phyloP scores from a whole-genome alignment of 73 alveolate species.

The Symbiodinium pilosum region DNA sequence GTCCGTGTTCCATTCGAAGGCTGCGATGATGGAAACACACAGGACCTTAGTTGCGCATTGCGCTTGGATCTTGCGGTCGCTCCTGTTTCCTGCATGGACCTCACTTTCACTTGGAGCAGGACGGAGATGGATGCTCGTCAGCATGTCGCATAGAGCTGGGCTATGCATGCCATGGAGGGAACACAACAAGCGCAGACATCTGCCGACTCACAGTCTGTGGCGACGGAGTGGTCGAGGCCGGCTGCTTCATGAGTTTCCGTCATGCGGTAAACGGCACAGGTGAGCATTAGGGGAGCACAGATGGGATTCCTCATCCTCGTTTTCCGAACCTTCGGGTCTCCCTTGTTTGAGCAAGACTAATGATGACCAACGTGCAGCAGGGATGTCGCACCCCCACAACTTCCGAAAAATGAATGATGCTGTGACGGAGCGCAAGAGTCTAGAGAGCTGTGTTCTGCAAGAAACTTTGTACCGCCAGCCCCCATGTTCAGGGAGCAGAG shows the following conservation, averaged over 20 bases:
- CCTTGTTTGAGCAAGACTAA: no score
- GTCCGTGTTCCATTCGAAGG: constrained; percentile 36
- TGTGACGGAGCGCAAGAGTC: no score
- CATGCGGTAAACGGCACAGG: no score
- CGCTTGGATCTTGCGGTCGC: not conserved
- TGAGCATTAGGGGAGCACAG: no score
- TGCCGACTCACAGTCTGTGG: constrained; percentile 63
- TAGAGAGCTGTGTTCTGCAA: no score
- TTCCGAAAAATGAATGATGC: no score
- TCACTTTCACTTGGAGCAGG: not conserved
- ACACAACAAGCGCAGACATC: not conserved
- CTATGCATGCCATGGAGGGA: constrained; percentile 74
- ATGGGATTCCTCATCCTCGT: no score
- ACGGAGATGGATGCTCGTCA: constrained; percentile 68
- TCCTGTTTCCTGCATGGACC: no score
- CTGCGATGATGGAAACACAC: constrained; percentile 51
- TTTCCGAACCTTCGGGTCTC: no score
- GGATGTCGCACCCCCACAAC: no score
- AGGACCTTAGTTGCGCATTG: not conserved
- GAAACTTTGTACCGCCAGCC: not conserved
- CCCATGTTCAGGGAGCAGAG: not conserved
- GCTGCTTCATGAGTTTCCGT: no score
- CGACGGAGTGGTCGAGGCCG: constrained; percentile 64
- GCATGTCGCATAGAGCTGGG: constrained; percentile 36
- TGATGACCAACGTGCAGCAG: no score